Percentiles rank a stretch among this genome's conserved stretches.
Evolutionary conservation across 257 asterid genomes (phyloP).

Genomic region (Ligustrum vulgare): DNA sequence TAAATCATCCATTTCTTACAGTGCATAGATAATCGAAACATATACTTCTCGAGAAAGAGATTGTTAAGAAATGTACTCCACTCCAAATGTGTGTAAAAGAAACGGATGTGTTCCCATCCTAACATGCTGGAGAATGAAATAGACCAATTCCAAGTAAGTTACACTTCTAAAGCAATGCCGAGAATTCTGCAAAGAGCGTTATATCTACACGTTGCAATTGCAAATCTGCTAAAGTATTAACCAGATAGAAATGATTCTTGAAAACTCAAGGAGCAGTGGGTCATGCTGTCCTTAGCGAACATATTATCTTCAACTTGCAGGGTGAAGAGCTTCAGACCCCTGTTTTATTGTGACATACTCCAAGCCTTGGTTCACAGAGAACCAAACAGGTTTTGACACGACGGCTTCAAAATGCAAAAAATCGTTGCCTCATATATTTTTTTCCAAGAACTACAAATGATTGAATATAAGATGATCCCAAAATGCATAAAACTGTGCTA

Average conservation of each 20-base stretch:
- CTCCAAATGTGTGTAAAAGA: background rate
- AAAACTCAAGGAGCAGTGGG: background rate
- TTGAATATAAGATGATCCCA: too few species aligned
- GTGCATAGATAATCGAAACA: background rate
- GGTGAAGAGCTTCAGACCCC: too few species aligned
- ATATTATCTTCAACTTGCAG: too few species aligned
- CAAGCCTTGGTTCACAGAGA: background rate
- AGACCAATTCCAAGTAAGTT: slow-evolving; percentile 27
- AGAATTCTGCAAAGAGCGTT: slow-evolving; percentile 21
- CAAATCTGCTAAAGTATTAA: background rate
- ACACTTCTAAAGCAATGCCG: slow-evolving; percentile 18
- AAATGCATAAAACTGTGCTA: too few species aligned
- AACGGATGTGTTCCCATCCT: slow-evolving; percentile 7
- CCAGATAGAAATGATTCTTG: background rate
- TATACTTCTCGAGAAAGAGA: background rate
- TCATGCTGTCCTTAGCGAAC: too few species aligned
- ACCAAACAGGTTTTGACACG: too few species aligned
- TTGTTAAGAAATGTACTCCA: background rate
- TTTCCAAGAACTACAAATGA: too few species aligned
- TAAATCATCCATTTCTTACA: slow-evolving; percentile 49
- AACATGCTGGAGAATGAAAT: slow-evolving; percentile 13
- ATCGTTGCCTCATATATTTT: too few species aligned
- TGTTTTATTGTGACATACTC: background rate
- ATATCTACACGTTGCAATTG: slow-evolving; percentile 3
- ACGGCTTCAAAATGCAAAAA: too few species aligned